Evolutionary conservation across 2,329 filamentous ascomycete genomes (phyloP).

Genomic region (Teratosphaeria viscida): DNA sequence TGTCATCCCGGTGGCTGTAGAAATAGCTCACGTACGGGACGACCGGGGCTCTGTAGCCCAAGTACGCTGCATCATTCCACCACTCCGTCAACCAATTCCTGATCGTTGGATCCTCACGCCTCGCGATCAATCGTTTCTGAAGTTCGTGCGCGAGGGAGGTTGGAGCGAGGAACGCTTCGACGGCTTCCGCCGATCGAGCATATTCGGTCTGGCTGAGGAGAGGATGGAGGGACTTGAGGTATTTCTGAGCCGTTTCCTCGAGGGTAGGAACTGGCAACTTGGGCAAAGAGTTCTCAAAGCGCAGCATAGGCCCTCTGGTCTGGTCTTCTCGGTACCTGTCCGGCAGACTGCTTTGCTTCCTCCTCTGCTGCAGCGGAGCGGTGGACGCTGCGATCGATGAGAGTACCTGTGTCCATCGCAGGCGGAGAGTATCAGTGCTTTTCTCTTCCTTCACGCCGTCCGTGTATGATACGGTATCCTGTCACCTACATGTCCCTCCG

Average conservation of each 20-base stretch:
- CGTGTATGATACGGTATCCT: neutral
- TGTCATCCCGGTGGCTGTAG: constrained; percentile 94
- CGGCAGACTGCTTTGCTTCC: constrained; percentile 38
- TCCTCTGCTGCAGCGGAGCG: constrained; percentile 23
- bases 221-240: constrained; percentile 69
- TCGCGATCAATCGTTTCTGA: constrained; percentile 76
- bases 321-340: constrained; percentile 70
- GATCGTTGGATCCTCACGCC: constrained; percentile 64
- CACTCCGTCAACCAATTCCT: constrained; percentile 96
- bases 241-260: constrained; percentile 69
- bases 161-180: constrained; percentile 80
- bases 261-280: constrained; percentile 69
- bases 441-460: neutral
- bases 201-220: constrained; percentile 60
- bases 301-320: constrained; percentile 69
- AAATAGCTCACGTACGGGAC: constrained; percentile 99
- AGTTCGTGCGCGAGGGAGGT: constrained; percentile 72
- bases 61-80: constrained; percentile 95
- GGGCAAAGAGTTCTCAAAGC: constrained; percentile 78
- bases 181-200: constrained; percentile 66
- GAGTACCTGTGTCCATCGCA: neutral
- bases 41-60: constrained; percentile 86
- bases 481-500: constrained; percentile 7
- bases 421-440: neutral
- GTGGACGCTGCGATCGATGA: constrained; percentile 10